phyloP scores from a whole-genome alignment of 139 green algal genomes.

The Chlorella ohadii region DNA sequence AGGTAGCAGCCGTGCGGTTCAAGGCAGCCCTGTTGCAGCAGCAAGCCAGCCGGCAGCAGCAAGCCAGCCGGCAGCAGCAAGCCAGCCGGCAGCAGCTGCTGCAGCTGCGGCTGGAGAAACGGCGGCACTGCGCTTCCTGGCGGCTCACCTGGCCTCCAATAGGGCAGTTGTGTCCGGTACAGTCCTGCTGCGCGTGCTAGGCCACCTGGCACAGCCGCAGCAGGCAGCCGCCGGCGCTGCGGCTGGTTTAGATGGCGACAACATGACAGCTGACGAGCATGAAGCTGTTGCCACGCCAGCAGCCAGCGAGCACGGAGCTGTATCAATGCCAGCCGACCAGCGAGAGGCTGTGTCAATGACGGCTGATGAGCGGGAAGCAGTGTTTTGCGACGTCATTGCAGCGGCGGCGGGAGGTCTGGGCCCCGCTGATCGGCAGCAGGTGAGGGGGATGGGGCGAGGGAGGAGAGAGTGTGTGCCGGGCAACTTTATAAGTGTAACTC shows the following conservation, averaged over 20 bases:
- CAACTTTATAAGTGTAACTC: no score
- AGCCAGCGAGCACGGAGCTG: no score
- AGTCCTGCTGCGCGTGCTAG: constrained; percentile 45
- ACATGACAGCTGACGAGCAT: no score
- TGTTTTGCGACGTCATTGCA: constrained; percentile 32
- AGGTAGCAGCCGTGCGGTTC: no score
- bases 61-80: no score
- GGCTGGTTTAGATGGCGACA: no score
- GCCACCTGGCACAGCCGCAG: constrained; percentile 36
- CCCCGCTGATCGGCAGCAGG: constrained; percentile 18
- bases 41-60: no score
- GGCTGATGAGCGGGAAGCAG: background rate
- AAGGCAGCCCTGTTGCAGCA: no score
- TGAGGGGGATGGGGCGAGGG: background rate
- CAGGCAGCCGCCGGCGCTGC: background rate
- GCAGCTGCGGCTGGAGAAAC: background rate
- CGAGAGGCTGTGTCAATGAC: no score
- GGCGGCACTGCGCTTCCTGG: constrained; percentile 48
- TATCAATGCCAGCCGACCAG: no score
- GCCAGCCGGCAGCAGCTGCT: no score
- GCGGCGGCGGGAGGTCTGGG: background rate
- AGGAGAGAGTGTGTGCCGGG: background rate
- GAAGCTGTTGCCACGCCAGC: no score
- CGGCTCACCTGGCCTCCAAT: constrained; percentile 44
- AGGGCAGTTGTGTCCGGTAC: constrained; percentile 22